Evolutionary conservation across 2,329 filamentous ascomycete species (phyloP), one percentile per base, ranked within the genome.

Genomic region (Neopestalotiopsis sp.): DNA sequence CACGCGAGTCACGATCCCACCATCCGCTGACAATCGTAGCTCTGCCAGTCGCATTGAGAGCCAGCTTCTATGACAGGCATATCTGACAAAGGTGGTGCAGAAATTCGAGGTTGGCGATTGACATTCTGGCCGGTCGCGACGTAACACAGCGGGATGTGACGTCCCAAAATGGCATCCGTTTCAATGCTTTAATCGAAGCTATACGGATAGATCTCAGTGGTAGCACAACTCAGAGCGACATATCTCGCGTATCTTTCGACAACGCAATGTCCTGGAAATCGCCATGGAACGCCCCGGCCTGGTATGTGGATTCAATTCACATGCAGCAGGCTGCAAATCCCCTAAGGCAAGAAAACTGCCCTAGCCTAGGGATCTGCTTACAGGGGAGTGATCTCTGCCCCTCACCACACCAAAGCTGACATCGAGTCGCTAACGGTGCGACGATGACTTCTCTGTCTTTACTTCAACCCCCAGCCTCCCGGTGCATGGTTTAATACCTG

Each of bases 301-400:
- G 45, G 42, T 53, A 20, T 53, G 45, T 53, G 45, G 45, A 53
- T 53, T 53, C n/a, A 53, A 53, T 14, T 73, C 72, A 71, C 73
- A 69, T 73, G 73, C 73, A 73, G 73, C 68, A 66, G 57, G 65
- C 13, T 24, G 49, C 34, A 74, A 74, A 66, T 71, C 69, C 68
- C 72, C 71, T 72, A 73, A 71, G 68, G 71, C 70, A 69, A 72
- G 73, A 71, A 69, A 71, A 58, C 70, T 66, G 34, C 73, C 70
- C 70, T 72, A 73, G 67, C 53, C 24, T 28, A 7, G 30, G 24
- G 57, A 34, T 59, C 45, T 53, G 63, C 67, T 63, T 72, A 40
- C 63, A 53, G 63, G 68, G 65, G 61, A n/a, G 7, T 45, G 14
- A 20, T 58, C n/a, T 28, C 45, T n/a, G 30, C 61, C 61, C 61